phyloP scores from a whole-genome alignment of 257 asterid species.

The Henckelia pumila region DNA sequence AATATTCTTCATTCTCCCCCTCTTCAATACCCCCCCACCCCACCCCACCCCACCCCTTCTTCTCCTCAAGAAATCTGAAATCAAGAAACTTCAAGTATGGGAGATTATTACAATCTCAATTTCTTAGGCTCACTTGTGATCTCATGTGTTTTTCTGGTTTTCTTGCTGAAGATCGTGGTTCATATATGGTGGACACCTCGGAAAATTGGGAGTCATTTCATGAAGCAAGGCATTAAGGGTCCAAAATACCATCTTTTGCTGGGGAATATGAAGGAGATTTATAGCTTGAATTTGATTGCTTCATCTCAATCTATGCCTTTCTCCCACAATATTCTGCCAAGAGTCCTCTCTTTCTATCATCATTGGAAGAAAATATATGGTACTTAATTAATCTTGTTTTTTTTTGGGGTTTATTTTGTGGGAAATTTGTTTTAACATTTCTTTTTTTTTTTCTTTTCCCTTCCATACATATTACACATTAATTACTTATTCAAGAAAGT shows the following conservation, averaged over 20 bases:
- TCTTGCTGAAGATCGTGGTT: slow-evolving; percentile 35
- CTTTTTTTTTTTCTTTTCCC: no score
- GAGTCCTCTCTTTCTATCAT: slow-evolving; percentile 86
- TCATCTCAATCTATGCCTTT: slow-evolving; percentile 61
- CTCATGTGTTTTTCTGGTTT: slow-evolving; percentile 41
- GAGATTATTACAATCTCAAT: slow-evolving; percentile 26
- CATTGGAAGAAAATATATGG: slow-evolving; percentile 92
- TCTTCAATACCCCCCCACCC: neutral
- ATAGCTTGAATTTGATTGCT: slow-evolving; percentile 49
- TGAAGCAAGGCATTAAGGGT: slow-evolving; percentile 73
- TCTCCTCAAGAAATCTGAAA: neutral
- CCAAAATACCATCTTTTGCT: slow-evolving; percentile 66
- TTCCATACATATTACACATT: no score
- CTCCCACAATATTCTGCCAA: slow-evolving; percentile 87
- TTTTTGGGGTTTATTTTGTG: no score
- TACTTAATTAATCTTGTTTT: slow-evolving; percentile 18
- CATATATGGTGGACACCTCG: slow-evolving; percentile 79
- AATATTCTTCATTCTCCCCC: slow-evolving; percentile 22
- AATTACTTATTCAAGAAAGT: slow-evolving; percentile 25
- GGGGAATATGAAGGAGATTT: slow-evolving; percentile 82
- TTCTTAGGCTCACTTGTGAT: slow-evolving; percentile 39
- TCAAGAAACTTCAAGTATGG: slow-evolving; percentile 24
- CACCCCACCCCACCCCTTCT: neutral
- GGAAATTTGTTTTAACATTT: no score
- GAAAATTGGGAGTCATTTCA: slow-evolving; percentile 51